These are phyloP conservation scores for Termitomyces heimii DNA, from an alignment of 768 basidiomycete species.

Conservation along the genomic window DNA sequence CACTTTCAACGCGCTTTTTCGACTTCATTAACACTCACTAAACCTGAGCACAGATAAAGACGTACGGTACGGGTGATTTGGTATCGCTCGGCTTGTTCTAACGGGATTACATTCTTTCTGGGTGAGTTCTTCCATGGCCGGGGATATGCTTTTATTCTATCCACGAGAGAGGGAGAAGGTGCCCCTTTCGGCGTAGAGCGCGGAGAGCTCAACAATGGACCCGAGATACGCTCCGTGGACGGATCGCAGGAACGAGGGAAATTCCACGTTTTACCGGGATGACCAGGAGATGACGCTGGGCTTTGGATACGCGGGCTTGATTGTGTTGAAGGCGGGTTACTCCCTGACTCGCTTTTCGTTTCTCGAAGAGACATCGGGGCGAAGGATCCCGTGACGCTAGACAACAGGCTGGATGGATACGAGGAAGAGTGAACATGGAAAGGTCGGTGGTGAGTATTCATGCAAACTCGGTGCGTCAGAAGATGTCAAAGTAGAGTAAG, in stretches of 20 bases:
- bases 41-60: neutral
- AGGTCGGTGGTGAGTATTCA: neutral
- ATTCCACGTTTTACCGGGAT: neutral
- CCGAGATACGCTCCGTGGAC: conserved; percentile 1
- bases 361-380: neutral
- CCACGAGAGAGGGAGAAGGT: neutral
- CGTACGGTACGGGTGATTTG: neutral
- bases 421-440: conserved; percentile 1
- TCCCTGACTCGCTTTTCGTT: neutral
- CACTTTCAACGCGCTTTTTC: conserved; percentile 25
- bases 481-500: too few species aligned
- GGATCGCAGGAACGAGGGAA: neutral
- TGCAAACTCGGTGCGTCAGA: neutral
- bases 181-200: neutral
- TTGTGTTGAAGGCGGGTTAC: neutral
- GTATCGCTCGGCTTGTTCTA: conserved; percentile 1
- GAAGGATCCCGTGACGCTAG: neutral
- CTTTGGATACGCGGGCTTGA: conserved; percentile 1
- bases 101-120: neutral
- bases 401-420: neutral
- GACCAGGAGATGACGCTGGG: neutral
- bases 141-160: neutral
- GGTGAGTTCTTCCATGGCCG: conserved; percentile 3
- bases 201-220: neutral
- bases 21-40: neutral